These are phyloP conservation scores for Dactylellina drechsleri DNA, from an alignment of 2,329 filamentous ascomycete genomes.

Conservation along the genomic window DNA sequence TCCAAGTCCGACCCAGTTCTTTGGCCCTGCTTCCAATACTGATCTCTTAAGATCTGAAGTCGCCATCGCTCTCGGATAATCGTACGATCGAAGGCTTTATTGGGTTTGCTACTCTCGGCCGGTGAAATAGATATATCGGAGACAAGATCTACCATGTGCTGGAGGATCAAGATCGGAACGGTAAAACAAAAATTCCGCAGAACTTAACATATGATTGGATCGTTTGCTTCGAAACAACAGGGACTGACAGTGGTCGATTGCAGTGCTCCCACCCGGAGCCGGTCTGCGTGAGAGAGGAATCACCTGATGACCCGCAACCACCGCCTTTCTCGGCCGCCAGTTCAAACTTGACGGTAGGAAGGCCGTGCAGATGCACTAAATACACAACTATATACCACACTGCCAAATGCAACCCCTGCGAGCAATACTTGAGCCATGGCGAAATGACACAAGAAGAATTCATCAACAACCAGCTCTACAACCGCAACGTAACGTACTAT, in stretches of 20 bases:
- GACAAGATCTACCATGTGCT: constrained; percentile 6
- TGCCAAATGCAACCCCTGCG: not conserved
- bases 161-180: constrained; percentile 5
- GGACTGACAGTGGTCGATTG: not conserved
- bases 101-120: not conserved
- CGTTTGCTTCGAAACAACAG: not conserved
- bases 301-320: constrained; percentile 1
- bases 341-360: no score
- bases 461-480: constrained; percentile 16
- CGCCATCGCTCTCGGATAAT: not conserved
- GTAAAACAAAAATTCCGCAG: not conserved
- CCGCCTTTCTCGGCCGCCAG: not conserved
- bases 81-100: not conserved
- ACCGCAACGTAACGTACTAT: constrained; percentile 33
- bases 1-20: no score
- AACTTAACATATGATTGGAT: not conserved
- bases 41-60: no score
- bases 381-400: not conserved
- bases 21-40: no score
- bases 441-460: constrained; percentile 16
- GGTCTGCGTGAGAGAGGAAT: no score
- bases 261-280: constrained; percentile 30
- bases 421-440: not conserved
- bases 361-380: constrained; percentile 11
- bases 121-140: no score